Evolutionary conservation across 1,284 basidiomycete species (phyloP).

Genomic region (Ceratobasidium sp.): DNA sequence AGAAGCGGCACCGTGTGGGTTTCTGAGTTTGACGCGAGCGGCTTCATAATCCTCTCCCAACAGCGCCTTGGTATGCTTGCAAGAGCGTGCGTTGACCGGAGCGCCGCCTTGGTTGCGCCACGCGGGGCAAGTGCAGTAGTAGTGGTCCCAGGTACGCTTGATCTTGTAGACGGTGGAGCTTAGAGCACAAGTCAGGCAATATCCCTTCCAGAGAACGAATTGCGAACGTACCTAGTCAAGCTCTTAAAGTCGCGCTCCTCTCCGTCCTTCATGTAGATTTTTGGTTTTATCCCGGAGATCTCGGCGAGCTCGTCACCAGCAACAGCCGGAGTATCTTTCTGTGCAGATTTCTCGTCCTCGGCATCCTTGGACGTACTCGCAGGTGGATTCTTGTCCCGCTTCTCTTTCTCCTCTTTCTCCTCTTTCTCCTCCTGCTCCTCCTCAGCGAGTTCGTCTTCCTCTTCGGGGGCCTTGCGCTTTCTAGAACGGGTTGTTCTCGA

Average conservation of each 20-base stretch:
- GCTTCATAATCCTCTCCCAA: conserved; percentile 72
- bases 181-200: background rate
- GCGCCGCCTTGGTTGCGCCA: conserved; percentile 65
- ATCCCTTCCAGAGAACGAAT: no score
- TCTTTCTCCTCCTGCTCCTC: background rate
- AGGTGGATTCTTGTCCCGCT: background rate
- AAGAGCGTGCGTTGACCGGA: conserved; percentile 69
- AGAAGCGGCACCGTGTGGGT: conserved; percentile 59
- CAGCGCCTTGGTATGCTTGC: conserved; percentile 71
- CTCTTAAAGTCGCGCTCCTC: conserved; percentile 63
- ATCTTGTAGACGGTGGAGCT: conserved; percentile 66
- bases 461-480: conserved; percentile 32
- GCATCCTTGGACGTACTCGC: background rate
- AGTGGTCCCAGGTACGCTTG: conserved; percentile 69
- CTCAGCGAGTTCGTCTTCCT: conserved; percentile 21
- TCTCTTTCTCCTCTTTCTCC: conserved; percentile 19
- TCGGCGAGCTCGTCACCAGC: conserved; percentile 60
- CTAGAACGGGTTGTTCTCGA: conserved; percentile 3
- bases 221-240: conserved; percentile 58
- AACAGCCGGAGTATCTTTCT: conserved; percentile 4
- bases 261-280: conserved; percentile 61
- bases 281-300: conserved; percentile 64
- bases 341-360: background rate
- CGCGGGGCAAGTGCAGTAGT: conserved; percentile 60
- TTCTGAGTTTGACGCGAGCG: conserved; percentile 63